These are phyloP conservation scores for Hyaloraphidium curvatum DNA, from an alignment of 192 early-diverging fungal genomes.

Conservation along the genomic window DNA sequence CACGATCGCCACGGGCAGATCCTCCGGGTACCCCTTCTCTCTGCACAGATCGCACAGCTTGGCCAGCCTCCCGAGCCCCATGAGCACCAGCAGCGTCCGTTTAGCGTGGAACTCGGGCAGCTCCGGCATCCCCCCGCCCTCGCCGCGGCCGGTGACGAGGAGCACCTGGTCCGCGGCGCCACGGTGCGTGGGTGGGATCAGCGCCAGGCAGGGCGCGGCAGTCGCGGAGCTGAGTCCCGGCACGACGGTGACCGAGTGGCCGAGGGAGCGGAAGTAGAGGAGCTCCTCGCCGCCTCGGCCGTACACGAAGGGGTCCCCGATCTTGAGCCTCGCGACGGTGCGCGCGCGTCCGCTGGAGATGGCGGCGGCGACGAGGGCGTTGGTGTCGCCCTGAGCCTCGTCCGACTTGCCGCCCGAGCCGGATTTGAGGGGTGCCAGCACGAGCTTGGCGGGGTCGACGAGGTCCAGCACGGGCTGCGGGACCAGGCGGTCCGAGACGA, in stretches of 20 bases:
- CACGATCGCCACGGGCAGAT: constrained; percentile 54
- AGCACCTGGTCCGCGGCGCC: constrained; percentile 69
- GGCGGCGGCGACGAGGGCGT: constrained; percentile 40
- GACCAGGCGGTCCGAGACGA: constrained; percentile 48
- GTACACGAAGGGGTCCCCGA: constrained; percentile 83
- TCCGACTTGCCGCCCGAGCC: constrained; percentile 36
- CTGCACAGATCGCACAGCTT: constrained; percentile 34
- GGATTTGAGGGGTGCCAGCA: constrained; percentile 2
- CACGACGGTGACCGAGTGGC: constrained; percentile 24
- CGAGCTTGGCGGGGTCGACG: constrained; percentile 38
- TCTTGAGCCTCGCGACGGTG: constrained; percentile 68
- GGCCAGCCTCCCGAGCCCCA: constrained; percentile 55
- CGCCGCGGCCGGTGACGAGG: constrained; percentile 62
- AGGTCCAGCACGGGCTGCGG: constrained; percentile 22
- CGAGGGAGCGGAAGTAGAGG: constrained; percentile 30
- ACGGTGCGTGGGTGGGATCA: constrained; percentile 70
- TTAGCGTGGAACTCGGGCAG: constrained; percentile 44
- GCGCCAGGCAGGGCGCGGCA: constrained; percentile 49
- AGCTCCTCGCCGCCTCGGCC: constrained; percentile 83
- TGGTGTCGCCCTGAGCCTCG: constrained; percentile 53
- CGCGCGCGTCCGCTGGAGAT: constrained; percentile 6
- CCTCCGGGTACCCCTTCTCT: constrained; percentile 35
- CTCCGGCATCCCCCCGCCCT: constrained; percentile 47
- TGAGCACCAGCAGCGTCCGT: constrained; percentile 64
- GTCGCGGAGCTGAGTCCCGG: constrained; percentile 62